These are phyloP conservation scores for Pseudohalonectria lignicola DNA, from an alignment of 2,329 filamentous ascomycete genomes.

Conservation along the genomic window DNA sequence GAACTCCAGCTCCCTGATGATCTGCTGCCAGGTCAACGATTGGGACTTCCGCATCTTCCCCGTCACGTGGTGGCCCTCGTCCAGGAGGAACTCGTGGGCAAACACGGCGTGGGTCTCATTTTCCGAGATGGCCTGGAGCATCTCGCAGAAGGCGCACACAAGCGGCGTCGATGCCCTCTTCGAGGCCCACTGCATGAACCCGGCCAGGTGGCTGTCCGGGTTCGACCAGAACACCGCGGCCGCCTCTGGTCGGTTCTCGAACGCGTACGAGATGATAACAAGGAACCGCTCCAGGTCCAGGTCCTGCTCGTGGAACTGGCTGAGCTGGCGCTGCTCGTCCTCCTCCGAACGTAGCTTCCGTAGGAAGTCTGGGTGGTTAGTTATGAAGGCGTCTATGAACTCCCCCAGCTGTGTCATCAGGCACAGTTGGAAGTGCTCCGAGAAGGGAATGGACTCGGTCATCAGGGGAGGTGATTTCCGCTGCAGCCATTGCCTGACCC, in stretches of 20 bases:
- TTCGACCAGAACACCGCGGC: conserved; percentile 88
- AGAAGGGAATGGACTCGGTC: conserved; percentile 57
- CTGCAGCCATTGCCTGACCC: conserved; percentile 72
- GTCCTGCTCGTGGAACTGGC: conserved; percentile 54
- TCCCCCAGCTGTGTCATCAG: conserved; percentile 74
- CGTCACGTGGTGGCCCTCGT: conserved; percentile 65
- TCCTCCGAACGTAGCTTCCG: conserved; percentile 79
- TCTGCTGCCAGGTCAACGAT: conserved; percentile 85
- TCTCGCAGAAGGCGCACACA: conserved; percentile 92
- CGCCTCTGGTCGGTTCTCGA: conserved; percentile 73
- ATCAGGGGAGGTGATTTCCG: conserved; percentile 64
- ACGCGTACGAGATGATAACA: conserved; percentile 83
- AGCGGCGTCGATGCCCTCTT: conserved; percentile 90
- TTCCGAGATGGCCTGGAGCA: conserved; percentile 79
- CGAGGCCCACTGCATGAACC: conserved; percentile 96
- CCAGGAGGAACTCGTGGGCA: conserved; percentile 80
- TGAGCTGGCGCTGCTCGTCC: conserved; percentile 70
- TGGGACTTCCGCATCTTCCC: conserved; percentile 73
- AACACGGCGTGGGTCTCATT: conserved; percentile 73
- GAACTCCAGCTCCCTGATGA: conserved; percentile 80
- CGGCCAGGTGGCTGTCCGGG: conserved; percentile 82
- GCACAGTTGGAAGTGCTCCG: conserved; percentile 58
- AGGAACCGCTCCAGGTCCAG: conserved; percentile 81
- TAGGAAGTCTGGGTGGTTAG: conserved; percentile 87
- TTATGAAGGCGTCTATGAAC: conserved; percentile 87